Evolutionary conservation across 371 early-diverging fungal species (phyloP), one percentile per base, ranked within the genome.

Genomic region (Entomophthora muscae): DNA sequence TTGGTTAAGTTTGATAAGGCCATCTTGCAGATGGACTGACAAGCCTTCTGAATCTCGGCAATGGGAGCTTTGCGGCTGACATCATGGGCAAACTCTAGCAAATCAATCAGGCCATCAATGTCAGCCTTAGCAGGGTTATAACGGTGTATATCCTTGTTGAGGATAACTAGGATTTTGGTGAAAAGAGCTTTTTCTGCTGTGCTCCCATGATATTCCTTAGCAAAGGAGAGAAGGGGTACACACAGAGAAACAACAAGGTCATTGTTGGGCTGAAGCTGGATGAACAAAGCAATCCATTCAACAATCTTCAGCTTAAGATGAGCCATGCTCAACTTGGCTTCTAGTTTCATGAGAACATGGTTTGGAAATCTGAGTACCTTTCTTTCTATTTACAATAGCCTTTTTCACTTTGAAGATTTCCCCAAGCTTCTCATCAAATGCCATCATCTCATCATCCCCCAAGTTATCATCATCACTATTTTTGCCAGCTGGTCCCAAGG

Each of bases 401-500:
- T 87, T 88, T 71, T 84, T 76, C 68, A 82, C 81, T 73, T 82
- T 87, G 72, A 95, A 95, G 51, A 94, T 88, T 68, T 87, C 91
- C 10, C 84, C 85, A 62, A 95, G 73, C 71, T 93, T 93, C 53
- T 83, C 84, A 71, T 95, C 96, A 73, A 91, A 93, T 10, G 78
- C 85, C 65, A 75, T 83, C 96, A 95, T 95, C 60, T 90, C 83
- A 63, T 92, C 92, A 69, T 95, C 96, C 64, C 84, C 87, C 59
- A 88, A 70, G 24, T 77, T 75, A 65, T 83, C 85, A 53, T 83
- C 85, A 12, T 83, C 85, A 27, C 78, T 80, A 3, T 68, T 76
- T 53, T 75, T 77, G 7, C 76, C 81, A 28, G 79, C 75, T 5
- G 72, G 75, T 24, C 67, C 70, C 17, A 62, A 57, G 32, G 56